Base-by-base conservation (phyloP, 73 alveolate species). In the Tetrahymena malaccensis region DNA sequence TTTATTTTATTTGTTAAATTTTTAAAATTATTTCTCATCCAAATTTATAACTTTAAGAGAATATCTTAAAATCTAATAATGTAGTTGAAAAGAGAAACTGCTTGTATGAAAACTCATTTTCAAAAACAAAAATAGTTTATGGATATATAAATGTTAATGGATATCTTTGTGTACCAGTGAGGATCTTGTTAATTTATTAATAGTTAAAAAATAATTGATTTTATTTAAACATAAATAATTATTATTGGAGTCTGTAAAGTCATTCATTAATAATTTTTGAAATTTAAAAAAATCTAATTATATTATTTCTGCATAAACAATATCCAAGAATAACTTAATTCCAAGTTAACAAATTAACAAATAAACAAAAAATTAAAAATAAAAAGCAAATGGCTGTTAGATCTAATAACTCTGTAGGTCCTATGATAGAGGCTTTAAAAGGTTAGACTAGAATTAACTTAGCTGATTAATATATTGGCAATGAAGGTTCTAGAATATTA, bases 401-500 rank as follows among this genome's bases (percentile, higher is more conserved):
- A 95, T 43, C 94, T 93, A 85, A 93, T 95, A 34, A 40, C 21
- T 95, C 97, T 70, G 93, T 95, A 93, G 70, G 94, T 35, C 56
- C 97, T 43, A 85, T 95, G 95, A 37, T 95, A 8, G 97, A 95
- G 55, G 93, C 93, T 34, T 84, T 94, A 27, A 94, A 94, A 34
- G 93, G 93, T 9, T 85, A 58, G 44, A 43, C 85, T 37, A 94
- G 95, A 44, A 95, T 95, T 34, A 93, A 95, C 93, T 55, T 95
- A 89, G 70, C 97, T 19, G 97, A 95, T 70, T 55, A 85, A 94
- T 95, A 95, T 93, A 95, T 95, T 44, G 97, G 97, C 33, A 94
- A 95, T 89, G 97, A 95, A 55, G 97, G 97, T 22, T 94, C 97
- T n/a, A 85, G 97, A 95, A 43, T 95, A 55, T 43, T 95, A 43